These are phyloP conservation scores for Daedalea quercina DNA, from an alignment of 768 basidiomycete genomes.

Conservation along the genomic window DNA sequence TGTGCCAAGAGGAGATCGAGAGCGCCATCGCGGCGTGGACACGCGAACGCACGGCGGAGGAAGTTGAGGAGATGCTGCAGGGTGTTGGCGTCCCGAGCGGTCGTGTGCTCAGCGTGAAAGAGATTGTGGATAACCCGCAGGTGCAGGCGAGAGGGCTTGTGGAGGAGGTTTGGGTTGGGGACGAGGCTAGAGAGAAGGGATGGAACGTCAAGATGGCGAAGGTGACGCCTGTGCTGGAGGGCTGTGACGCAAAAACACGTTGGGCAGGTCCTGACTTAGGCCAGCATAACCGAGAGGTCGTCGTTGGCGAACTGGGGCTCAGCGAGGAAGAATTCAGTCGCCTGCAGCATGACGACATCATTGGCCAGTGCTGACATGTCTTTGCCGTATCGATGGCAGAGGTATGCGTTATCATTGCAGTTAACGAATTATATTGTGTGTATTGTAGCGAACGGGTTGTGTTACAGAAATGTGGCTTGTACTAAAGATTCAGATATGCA, in stretches of 20 bases:
- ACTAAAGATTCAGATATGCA: background rate
- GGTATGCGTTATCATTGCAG: background rate
- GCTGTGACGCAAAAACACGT: conserved; percentile 46
- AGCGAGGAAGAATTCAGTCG: conserved; percentile 17
- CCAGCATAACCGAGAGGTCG: conserved; percentile 27
- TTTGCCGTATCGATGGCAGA: background rate
- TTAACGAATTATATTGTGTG: background rate
- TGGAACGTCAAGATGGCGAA: conserved; percentile 67
- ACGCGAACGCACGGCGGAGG: conserved; percentile 37
- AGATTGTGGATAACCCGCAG: conserved; percentile 55
- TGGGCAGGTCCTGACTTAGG: conserved; percentile 73
- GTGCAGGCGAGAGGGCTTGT: conserved; percentile 46
- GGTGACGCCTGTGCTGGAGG: conserved; percentile 58
- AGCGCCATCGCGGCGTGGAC: conserved; percentile 59
- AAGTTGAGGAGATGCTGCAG: conserved; percentile 45
- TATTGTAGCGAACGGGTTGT: background rate
- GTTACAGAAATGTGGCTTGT: background rate
- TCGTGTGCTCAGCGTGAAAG: conserved; percentile 54
- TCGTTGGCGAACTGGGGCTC: conserved; percentile 23
- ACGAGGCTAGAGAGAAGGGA: conserved; percentile 23
- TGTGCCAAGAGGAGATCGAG: conserved; percentile 47
- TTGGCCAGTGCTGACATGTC: conserved; percentile 14
- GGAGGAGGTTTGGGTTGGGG: conserved; percentile 49
- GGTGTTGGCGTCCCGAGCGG: conserved; percentile 57
- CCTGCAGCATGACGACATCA: conserved; percentile 18